Percentiles rank a stretch among this genome's conserved stretches.
phyloP scores from a whole-genome alignment of 2,329 filamentous ascomycete genomes.

The Xylariomycetidae sp. region DNA sequence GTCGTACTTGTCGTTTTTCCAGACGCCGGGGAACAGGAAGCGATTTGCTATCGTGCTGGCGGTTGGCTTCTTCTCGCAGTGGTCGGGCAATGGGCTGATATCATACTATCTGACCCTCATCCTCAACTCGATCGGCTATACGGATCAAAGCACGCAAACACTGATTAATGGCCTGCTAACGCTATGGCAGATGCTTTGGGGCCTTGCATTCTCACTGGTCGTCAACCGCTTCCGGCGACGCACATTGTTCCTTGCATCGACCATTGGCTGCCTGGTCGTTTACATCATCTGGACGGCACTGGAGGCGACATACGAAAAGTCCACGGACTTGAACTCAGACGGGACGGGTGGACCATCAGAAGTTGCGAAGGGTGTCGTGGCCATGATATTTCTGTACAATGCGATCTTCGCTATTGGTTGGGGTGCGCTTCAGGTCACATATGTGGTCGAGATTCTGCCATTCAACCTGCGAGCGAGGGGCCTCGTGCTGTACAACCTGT shows the following conservation, averaged over 20 bases:
- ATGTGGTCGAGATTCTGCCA: conserved; percentile 29
- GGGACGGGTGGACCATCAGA: conserved; percentile 12
- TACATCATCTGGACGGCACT: conserved; percentile 13
- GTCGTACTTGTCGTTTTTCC: neutral
- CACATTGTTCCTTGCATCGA: conserved; percentile 19
- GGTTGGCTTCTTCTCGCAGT: conserved; percentile 17
- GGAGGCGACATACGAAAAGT: conserved; percentile 25
- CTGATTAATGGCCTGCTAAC: conserved; percentile 36
- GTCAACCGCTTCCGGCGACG: conserved; percentile 16
- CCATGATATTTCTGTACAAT: conserved; percentile 30
- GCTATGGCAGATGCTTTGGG: conserved; percentile 40
- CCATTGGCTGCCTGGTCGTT: conserved; percentile 11
- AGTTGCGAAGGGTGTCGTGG: conserved; percentile 19
- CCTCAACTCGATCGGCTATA: conserved; percentile 31
- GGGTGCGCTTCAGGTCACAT: conserved; percentile 25
- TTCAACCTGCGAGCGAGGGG: conserved; percentile 22
- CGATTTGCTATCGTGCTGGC: conserved; percentile 12
- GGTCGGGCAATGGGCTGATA: conserved; percentile 28
- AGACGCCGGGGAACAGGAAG: conserved; percentile 10
- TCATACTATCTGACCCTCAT: conserved; percentile 30
- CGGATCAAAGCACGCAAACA: conserved; percentile 26
- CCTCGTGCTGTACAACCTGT: conserved; percentile 14
- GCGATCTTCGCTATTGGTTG: conserved; percentile 27
- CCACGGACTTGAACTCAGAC: conserved; percentile 12
- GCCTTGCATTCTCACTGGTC: conserved; percentile 38